Base-by-base conservation (phyloP, 75 land plant genomes). In the Ceratopteris richardii region DNA sequence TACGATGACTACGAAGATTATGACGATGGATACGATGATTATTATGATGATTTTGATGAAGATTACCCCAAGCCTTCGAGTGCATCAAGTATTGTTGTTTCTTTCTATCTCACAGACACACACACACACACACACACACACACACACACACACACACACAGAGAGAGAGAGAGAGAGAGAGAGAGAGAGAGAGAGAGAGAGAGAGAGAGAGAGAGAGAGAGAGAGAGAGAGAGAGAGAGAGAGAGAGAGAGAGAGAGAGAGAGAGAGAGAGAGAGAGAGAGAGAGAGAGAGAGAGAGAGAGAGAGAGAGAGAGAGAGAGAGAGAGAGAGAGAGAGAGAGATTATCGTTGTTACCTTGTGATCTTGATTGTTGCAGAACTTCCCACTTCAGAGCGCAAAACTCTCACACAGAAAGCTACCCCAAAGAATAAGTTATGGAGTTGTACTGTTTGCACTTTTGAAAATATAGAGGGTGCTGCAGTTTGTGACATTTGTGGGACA, bases 401-500 rank as follows among this genome's bases (percentile, higher is more conserved):
- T n/a, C n/a, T 24, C 18, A n/a, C 40, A 26, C 9, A 0, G n/a
- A 1, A 31, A 2, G 61, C 10, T 1, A 42, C 23, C 20, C 2
- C 40, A 44, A 41, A 18, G 27, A 18, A 56, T 19, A 7, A 66
- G 4, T 47, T 20, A 18, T 92, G 97, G 97, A 56, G 79, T 18
- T 92, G 97, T 60, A 29, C 75, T 17, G 80, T 84, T 61, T 92
- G 97, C 65, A 88, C 97, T 40, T 88, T 67, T 68, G 88, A 92
- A 21, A 92, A 92, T 82, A 81, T 66, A 11, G 72, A 78, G 43
- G 64, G 54, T 44, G 54, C 63, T 51, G 29, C 62, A 27, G 58
- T 37, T 11, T 92, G 97, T 74, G 97, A 92, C 30, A 82, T 92
- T 29, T 92, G 97, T 80, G 94, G 93, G 33, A 71, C 69, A 58